Evolutionary conservation across 257 asterid species (phyloP), one percentile per base, ranked within the genome.

Genomic region (Gardenia jasminoides): DNA sequence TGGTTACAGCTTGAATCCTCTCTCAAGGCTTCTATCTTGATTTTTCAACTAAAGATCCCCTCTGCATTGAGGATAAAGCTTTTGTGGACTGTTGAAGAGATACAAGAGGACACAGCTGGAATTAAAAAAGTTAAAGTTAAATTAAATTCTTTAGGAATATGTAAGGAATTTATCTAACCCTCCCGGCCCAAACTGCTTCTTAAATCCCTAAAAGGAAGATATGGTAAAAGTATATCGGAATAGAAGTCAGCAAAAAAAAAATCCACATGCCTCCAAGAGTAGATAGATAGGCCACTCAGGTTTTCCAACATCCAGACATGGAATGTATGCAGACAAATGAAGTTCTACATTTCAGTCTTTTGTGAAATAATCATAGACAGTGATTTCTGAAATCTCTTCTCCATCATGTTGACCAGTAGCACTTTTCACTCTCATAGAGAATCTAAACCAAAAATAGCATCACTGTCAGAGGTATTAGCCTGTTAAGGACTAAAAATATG

Each of bases 11-110:
- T 74, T 74, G 87, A 80, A 91, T 89, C 87, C 84, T 91, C 80
- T 92, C 97, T 44, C 44, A 85, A 68, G 99, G 99, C 85, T 91
- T 95, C 85, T 92, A 97, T 91, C 99, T 90, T 56, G 97, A 92
- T 71, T 91, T 92, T 85, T 91, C 97, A 87, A 95, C 81, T 76
- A 95, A 84, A 73, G 90, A 87, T 76, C 94, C 85, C 79, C 93
- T 86, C 81, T 95, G 97, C 69, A 39, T 72, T 56, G 65, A 80
- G n/a, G 97, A 90, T 79, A 95, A 86, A 26, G 90, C 91, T 69
- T 90, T 95, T 72, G 88, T 93, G 88, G 93, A 95, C 84, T 97
- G 86, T 86, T 95, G 98, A 82, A 93, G 97, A 74, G 98, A 87
- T 72, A 95, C 93, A 82, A 95, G 84, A 74, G 91, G 87, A 79